Conservation (phyloP, 371 early-diverging fungal species). For the Mortierella sp. region DNA sequence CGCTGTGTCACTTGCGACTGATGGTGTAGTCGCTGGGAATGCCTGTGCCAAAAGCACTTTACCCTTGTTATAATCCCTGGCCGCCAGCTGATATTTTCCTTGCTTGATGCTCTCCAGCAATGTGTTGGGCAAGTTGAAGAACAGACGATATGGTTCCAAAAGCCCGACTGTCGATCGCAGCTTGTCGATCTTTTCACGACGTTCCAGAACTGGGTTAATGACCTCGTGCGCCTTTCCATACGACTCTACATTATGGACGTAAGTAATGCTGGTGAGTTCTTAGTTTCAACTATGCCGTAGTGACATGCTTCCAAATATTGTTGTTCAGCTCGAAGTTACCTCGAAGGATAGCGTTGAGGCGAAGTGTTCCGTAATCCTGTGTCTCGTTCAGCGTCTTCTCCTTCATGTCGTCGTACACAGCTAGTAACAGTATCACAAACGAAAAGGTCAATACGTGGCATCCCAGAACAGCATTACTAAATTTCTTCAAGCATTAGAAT, state of each 20-base stretch:
- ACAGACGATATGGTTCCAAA: constrained; percentile 93
- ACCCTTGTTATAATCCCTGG: constrained; percentile 97
- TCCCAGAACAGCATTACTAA: neutral
- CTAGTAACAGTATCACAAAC: constrained; percentile 37
- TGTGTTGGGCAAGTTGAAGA: constrained; percentile 93
- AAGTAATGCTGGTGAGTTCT: neutral
- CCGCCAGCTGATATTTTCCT: constrained; percentile 91
- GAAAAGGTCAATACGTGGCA: neutral
- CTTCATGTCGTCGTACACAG: constrained; percentile 93
- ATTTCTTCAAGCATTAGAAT: neutral
- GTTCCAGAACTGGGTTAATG: constrained; percentile 91
- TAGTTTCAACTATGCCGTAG: neutral
- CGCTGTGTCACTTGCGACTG: constrained; percentile 25
- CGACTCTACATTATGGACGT: constrained; percentile 62
- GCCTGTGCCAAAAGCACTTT: constrained; percentile 68
- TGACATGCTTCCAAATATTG: constrained; percentile 13
- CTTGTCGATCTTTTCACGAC: constrained; percentile 89
- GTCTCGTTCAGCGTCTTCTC: constrained; percentile 82
- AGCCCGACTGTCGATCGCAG: constrained; percentile 91
- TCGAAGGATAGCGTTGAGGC: constrained; percentile 70
- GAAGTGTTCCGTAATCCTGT: constrained; percentile 86
- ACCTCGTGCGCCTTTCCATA: constrained; percentile 81
- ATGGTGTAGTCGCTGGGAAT: constrained; percentile 36
- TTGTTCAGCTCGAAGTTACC: constrained; percentile 60
- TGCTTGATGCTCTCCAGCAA: constrained; percentile 85